Evolutionary conservation across 2,329 filamentous ascomycete species (phyloP).

Genomic region (Colletotrichum sp.): DNA sequence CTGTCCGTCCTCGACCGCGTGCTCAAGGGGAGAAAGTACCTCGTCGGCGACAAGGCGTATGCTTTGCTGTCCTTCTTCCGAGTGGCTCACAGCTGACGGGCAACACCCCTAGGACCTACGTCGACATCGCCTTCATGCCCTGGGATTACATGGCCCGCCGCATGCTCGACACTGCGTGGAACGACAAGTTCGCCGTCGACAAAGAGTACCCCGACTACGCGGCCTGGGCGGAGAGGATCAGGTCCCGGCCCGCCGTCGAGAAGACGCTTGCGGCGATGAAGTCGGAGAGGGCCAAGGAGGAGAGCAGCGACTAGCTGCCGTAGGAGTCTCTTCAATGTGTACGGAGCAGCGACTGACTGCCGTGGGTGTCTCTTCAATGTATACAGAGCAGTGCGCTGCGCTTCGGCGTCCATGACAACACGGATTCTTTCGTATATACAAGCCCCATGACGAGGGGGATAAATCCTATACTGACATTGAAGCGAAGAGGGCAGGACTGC

Average conservation of each 20-base stretch:
- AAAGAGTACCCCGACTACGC: conserved; percentile 37
- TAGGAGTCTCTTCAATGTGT: not conserved
- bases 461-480: not conserved
- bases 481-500: not conserved
- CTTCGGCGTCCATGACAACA: not conserved
- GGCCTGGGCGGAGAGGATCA: conserved; percentile 37
- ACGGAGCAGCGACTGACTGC: not conserved
- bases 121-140: conserved; percentile 35
- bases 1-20: conserved; percentile 34
- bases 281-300: not conserved
- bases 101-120: conserved; percentile 27
- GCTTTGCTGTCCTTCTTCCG: not conserved
- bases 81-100: not conserved
- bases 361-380: not conserved
- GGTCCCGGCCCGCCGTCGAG: conserved; percentile 33
- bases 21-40: conserved; percentile 37
- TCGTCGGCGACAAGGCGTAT: conserved; percentile 38
- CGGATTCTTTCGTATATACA: not conserved
- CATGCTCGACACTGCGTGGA: conserved; percentile 22
- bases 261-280: conserved; percentile 21
- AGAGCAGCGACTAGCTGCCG: not conserved
- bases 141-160: conserved; percentile 26
- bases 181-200: conserved; percentile 29
- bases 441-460: not conserved
- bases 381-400: not conserved